Percentiles rank a stretch among this genome's conserved stretches.
These are phyloP conservation scores for Nannochloropsis salina DNA, from an alignment of 108 stramenopile species.

Conservation along the genomic window DNA sequence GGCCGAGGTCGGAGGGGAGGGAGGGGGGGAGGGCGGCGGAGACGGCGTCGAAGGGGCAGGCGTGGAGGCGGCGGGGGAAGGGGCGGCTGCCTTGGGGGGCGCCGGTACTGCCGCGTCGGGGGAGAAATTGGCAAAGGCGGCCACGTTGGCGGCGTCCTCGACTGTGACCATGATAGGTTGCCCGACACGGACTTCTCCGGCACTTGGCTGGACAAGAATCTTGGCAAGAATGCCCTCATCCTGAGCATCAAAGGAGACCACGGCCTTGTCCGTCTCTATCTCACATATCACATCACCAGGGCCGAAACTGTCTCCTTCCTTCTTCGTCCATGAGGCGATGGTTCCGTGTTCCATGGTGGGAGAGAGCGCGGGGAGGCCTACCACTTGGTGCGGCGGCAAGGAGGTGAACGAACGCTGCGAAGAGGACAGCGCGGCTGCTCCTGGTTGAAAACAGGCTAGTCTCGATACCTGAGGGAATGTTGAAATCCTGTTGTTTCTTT, in stretches of 20 bases:
- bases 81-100: conserved; percentile 37
- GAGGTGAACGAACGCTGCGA: background rate
- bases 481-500: background rate
- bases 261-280: conserved; percentile 97
- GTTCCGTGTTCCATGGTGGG: conserved; percentile 84
- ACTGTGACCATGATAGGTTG: conserved; percentile 83
- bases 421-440: background rate
- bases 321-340: conserved; percentile 77
- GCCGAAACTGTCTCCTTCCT: conserved; percentile 70
- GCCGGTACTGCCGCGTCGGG: conserved; percentile 47
- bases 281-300: conserved; percentile 88
- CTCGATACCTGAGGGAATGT: too few relatives aligned
- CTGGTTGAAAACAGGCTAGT: background rate
- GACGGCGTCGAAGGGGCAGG: background rate
- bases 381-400: conserved; percentile 45
- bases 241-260: conserved; percentile 89
- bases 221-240: conserved; percentile 64
- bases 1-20: conserved; percentile 37
- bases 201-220: conserved; percentile 35
- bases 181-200: conserved; percentile 72
- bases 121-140: conserved; percentile 77
- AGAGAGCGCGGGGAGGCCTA: conserved; percentile 88
- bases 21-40: conserved; percentile 34
- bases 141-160: conserved; percentile 67
- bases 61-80: conserved; percentile 52